A percentile compares a stretch with the other conserved stretches of the same genome.
Evolutionary conservation across 2,329 filamentous ascomycete genomes (phyloP).

Genomic region (Clonostachys byssicola): DNA sequence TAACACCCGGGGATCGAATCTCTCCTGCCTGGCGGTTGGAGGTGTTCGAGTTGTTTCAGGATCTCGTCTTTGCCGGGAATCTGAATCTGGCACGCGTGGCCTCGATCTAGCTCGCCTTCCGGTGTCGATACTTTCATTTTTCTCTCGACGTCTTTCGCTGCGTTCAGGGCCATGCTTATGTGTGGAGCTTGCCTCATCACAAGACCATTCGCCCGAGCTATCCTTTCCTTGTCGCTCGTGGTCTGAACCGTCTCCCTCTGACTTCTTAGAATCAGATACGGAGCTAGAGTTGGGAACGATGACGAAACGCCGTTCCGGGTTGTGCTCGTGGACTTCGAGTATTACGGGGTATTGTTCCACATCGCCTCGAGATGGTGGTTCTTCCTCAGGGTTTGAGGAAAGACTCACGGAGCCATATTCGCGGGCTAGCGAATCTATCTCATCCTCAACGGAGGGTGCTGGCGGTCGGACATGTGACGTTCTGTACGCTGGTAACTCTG

Average conservation of each 20-base stretch:
- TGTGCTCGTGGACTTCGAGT: conserved; percentile 55
- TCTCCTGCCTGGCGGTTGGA: too few relatives aligned
- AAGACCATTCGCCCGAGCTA: too few relatives aligned
- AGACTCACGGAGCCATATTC: conserved; percentile 42
- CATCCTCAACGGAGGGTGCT: conserved; percentile 66
- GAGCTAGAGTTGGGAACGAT: conserved; percentile 29
- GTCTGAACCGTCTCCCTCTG: neutral
- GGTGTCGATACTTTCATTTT: too few relatives aligned
- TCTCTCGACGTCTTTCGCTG: too few relatives aligned
- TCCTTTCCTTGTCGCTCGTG: neutral
- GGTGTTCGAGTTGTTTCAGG: too few relatives aligned
- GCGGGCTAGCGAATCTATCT: conserved; percentile 54
- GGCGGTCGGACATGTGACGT: conserved; percentile 31
- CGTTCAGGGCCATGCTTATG: too few relatives aligned
- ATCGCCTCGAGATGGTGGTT: conserved; percentile 60
- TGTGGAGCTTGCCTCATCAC: too few relatives aligned
- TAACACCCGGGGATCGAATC: too few relatives aligned
- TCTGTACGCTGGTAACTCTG: neutral
- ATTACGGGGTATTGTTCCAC: conserved; percentile 67
- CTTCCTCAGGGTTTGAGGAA: conserved; percentile 14
- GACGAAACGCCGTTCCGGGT: conserved; percentile 63
- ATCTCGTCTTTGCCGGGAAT: too few relatives aligned
- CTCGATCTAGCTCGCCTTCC: too few relatives aligned
- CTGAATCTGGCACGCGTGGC: too few relatives aligned
- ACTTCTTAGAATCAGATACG: neutral